Evolutionary conservation across 495 filamentous ascomycete species (phyloP), one percentile per base, ranked within the genome.

Genomic region (Trichoderma reesei): DNA sequence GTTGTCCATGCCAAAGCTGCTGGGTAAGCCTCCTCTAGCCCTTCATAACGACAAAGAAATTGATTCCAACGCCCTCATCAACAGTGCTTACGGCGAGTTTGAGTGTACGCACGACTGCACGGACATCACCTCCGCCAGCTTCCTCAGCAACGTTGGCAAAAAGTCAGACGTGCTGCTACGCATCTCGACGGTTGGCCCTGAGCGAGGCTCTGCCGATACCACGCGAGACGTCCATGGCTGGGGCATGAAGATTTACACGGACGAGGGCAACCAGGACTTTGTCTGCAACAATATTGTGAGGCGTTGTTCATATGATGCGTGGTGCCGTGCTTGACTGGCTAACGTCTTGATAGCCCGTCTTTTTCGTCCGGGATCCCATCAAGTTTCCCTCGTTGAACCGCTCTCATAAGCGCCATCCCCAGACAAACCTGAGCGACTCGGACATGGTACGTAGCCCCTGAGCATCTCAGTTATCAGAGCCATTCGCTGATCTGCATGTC

Each of bases 1-100:
- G 51, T 56, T 56, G 51, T 56, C 8, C 51, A 56, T 8, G 51
- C 51, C 31, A 56, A 56, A 56, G 51, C 51, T 31, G 51, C 51
- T 34, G 51, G 51, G 51, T 56, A 56, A 56, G 51, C 51, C 16
- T 56, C 20, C 46, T 18, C 51, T 5, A 9, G 10, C 20, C n/a
- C n/a, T n/a, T n/a, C n/a, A n/a, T n/a, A n/a, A n/a, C n/a, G n/a
- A n/a, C n/a, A n/a, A n/a, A n/a, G n/a, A n/a, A n/a, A n/a, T n/a
- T n/a, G n/a, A n/a, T n/a, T n/a, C n/a, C n/a, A n/a, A n/a, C n/a
- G n/a, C n/a, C n/a, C n/a, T n/a, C n/a, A n/a, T 6, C 18, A 18
- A 18, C n/a, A 56, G 88, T 60, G 90, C 90, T 60, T 85, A 92
- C 67, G 90, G 90, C 41, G 85, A 85, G n/a, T 95, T 95, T 74